Base-by-base conservation (phyloP, 305 asterid genomes). In the Fraxinus albicans region DNA sequence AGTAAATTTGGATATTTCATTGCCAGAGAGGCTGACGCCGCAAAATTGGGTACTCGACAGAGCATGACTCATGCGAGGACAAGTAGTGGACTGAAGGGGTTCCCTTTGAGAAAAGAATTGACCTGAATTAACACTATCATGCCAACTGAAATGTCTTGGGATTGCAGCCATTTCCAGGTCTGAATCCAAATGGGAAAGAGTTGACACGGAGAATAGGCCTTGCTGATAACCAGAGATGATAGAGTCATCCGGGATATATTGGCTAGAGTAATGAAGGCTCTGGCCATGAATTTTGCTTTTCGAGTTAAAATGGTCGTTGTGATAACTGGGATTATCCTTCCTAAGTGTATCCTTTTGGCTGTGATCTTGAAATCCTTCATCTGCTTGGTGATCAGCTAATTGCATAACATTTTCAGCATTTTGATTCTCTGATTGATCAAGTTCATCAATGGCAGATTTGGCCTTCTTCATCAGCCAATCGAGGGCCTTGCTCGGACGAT, bases 401-500 rank as follows among this genome's bases (percentile, higher is more conserved):
- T 65, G 78, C 75, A 53, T 65, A 44, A 47, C 23, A 77, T 15
- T 73, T 38, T 25, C 60, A 31, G 81, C 73, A 80, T 83, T 63
- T 40, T 73, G 58, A 36, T 81, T 34, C 50, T 60, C 21, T 34
- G 23, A 73, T 12, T 6, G 36, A 35, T 82, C 82, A 3, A 94
- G 93, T 3, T 91, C 90, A 72, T 92, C 97, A 34, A 94, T 94
- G 83, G 97, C 93, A 73, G 89, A 36, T 86, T 93, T 93, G 5
- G 97, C 98, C 81, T 90, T 92, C 58, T 87, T 83, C 92, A 94
- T 92, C n/a, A 94, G 89, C 98, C 98, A 94, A 79, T 94, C 98
- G 25, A 94, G 88, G 86, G 94, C 98, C 65, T 92, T 90, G 69
- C 98, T 94, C 6, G 98, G 95, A 21, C 97, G 89, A 84, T 91